These are phyloP conservation scores for Exobasidium cylindrosporum DNA, from an alignment of 1,284 basidiomycete species.

Conservation along the genomic window DNA sequence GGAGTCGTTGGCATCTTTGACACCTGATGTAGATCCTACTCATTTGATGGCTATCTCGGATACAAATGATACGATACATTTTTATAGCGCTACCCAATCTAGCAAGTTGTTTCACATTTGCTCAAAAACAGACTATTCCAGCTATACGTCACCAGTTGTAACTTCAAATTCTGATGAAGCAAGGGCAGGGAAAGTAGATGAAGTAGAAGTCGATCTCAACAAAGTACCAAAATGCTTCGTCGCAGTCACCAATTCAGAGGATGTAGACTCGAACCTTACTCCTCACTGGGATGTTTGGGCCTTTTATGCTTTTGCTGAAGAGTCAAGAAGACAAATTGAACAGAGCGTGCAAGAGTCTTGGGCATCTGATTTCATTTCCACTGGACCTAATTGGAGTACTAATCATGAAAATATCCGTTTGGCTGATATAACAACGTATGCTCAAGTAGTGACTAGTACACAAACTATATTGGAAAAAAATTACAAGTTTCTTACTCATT, in stretches of 20 bases:
- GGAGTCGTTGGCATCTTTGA: neutral
- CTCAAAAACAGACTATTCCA: constrained; percentile 25
- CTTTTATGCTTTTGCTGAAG: constrained; percentile 24
- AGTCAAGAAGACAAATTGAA: constrained; percentile 11
- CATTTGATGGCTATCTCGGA: constrained; percentile 28
- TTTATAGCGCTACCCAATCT: constrained; percentile 45
- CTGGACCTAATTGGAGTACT: neutral
- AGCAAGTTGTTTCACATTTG: constrained; percentile 19
- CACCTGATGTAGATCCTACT: constrained; percentile 2
- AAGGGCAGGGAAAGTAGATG: constrained; percentile 10
- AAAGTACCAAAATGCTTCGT: constrained; percentile 45
- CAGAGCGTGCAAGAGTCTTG: neutral
- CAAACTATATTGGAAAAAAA: constrained; percentile 94
- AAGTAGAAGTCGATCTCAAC: constrained; percentile 39
- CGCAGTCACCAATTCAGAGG: constrained; percentile 9
- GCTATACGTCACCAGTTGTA: constrained; percentile 22
- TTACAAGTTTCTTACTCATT: constrained; percentile 65
- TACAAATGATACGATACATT: constrained; percentile 67
- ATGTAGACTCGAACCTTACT: neutral
- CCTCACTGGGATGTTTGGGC: constrained; percentile 30
- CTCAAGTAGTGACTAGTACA: constrained; percentile 86
- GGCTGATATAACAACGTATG: constrained; percentile 72
- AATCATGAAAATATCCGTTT: neutral
- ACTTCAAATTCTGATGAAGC: constrained; percentile 12
- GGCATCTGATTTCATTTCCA: neutral